Conservation (phyloP, 176 grass and related monocot species). For the Raddia distichophylla region DNA sequence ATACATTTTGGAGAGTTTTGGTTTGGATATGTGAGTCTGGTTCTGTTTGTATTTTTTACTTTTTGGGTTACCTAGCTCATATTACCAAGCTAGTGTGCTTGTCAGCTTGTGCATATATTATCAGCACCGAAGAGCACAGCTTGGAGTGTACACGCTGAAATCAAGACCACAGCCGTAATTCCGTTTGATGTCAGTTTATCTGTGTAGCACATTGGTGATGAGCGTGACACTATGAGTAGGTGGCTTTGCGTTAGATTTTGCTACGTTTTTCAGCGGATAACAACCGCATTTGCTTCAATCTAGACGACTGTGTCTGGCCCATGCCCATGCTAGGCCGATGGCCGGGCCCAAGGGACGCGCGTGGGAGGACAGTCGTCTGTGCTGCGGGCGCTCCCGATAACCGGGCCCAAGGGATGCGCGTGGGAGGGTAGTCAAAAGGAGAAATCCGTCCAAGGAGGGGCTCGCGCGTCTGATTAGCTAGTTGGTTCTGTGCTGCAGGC, state of each 20-base stretch:
- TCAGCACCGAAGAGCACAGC: conserved; percentile 18
- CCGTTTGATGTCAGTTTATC: background rate
- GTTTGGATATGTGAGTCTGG: conserved; percentile 4
- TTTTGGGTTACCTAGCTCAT: conserved; percentile 29
- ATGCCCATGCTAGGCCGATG: too few relatives aligned
- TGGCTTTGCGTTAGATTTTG: background rate
- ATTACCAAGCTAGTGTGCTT: conserved; percentile 37
- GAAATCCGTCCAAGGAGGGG: too few relatives aligned
- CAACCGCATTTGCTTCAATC: background rate
- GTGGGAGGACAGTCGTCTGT: too few relatives aligned
- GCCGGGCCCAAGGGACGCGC: too few relatives aligned
- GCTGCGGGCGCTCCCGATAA: too few relatives aligned
- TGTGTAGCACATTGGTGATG: background rate
- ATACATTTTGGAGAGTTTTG: conserved; percentile 15
- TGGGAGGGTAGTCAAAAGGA: too few relatives aligned
- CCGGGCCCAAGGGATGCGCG: too few relatives aligned
- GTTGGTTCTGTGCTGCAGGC: too few relatives aligned
- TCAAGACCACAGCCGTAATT: background rate
- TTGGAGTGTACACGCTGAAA: conserved; percentile 14
- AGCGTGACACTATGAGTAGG: background rate
- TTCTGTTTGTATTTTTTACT: background rate
- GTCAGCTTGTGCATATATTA: conserved; percentile 48
- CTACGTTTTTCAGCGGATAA: background rate
- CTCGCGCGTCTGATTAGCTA: too few relatives aligned
- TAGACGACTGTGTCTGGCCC: too few relatives aligned